Conservation (phyloP, 257 asterid genomes). For the Agastache rugosa region DNA sequence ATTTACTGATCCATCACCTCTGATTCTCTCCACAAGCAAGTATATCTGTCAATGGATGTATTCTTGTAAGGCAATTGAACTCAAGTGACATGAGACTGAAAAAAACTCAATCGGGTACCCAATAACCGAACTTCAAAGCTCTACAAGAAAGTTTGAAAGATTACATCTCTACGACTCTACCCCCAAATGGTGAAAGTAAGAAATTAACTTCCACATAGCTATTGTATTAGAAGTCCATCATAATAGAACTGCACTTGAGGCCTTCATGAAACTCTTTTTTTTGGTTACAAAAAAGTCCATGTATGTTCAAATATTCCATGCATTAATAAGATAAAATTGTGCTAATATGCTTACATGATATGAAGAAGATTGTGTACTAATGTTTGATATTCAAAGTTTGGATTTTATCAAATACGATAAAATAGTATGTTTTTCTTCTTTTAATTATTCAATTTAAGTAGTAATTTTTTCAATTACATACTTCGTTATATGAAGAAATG, state of each 20-base stretch:
- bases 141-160: background rate
- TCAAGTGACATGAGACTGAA: background rate
- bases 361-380: too few relatives aligned
- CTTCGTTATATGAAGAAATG: too few relatives aligned
- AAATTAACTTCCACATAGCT: background rate
- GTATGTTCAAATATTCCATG: background rate
- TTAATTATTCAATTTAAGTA: too few relatives aligned
- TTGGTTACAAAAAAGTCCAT: background rate
- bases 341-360: too few relatives aligned
- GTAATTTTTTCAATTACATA: too few relatives aligned
- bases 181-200: background rate
- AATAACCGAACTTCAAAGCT: background rate
- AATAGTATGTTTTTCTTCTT: too few relatives aligned
- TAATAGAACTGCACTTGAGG: background rate
- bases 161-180: background rate
- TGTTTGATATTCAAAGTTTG: too few relatives aligned
- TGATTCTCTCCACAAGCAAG: background rate
- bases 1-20: background rate
- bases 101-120: background rate
- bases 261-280: background rate
- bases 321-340: too few relatives aligned
- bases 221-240: background rate
- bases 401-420: too few relatives aligned
- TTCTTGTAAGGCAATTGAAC: background rate
- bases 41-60: slow-evolving; percentile 7